phyloP scores from a whole-genome alignment of 228 moss, liverwort and hornwort species.

The Sphagnum fallax region DNA sequence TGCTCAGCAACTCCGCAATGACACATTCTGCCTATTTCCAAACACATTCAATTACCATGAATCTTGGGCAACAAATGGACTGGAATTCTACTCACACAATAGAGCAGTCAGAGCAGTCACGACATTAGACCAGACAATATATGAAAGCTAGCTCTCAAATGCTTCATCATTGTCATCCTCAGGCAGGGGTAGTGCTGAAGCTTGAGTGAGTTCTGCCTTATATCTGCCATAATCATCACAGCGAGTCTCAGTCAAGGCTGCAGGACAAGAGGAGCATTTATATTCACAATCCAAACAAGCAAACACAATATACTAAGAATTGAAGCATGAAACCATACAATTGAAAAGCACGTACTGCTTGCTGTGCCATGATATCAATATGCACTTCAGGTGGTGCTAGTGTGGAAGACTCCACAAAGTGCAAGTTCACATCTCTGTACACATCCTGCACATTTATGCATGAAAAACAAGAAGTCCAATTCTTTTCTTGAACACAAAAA shows the following conservation, averaged over 20 bases:
- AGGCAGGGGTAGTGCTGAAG: conserved; percentile 26
- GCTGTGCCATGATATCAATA: conserved; percentile 28
- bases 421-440: conserved; percentile 34
- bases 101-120: too few species aligned
- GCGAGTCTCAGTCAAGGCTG: too few species aligned
- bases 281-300: too few species aligned
- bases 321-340: background rate
- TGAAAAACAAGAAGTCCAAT: too few species aligned
- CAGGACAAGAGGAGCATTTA: too few species aligned
- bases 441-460: too few species aligned
- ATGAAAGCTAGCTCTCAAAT: conserved; percentile 33
- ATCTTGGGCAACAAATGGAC: too few species aligned
- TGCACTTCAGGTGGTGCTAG: conserved; percentile 44
- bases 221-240: background rate
- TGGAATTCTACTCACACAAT: too few species aligned
- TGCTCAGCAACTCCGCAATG: too few species aligned
- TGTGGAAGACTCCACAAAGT: conserved; percentile 47
- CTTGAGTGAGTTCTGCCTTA: conserved; percentile 19
- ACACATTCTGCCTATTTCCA: too few species aligned
- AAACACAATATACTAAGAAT: background rate
- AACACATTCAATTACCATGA: too few species aligned
- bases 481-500: too few species aligned
- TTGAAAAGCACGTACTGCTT: conserved; percentile 13
- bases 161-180: conserved; percentile 34
- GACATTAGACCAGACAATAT: background rate